Conservation (phyloP, 179 eudicot species). For the Beta lomatogona region DNA sequence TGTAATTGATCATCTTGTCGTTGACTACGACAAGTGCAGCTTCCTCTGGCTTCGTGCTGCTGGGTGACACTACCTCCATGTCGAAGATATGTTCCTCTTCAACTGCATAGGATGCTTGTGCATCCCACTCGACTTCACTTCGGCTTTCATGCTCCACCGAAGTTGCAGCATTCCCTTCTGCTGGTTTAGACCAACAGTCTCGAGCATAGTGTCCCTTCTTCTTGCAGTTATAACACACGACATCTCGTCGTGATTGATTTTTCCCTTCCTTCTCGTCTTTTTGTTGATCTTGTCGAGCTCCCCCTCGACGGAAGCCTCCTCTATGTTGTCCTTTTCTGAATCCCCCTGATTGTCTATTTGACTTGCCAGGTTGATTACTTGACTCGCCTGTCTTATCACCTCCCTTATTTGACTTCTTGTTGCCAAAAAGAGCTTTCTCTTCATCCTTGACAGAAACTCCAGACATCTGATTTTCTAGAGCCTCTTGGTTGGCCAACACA, state of each 20-base stretch:
- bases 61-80: not conserved
- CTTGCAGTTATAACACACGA: slow-evolving; percentile 1
- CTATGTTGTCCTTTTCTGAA: not conserved
- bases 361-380: not conserved
- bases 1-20: slow-evolving; percentile 17
- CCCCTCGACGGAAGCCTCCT: not conserved
- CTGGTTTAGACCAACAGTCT: not conserved
- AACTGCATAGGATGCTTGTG: slow-evolving; percentile 9
- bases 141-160: not conserved
- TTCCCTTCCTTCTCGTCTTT: not conserved
- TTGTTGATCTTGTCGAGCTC: slow-evolving; percentile 8
- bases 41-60: not conserved
- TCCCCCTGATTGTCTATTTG: not conserved
- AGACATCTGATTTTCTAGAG: slow-evolving; percentile 17
- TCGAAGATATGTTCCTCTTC: not conserved
- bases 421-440: not conserved
- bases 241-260: not conserved
- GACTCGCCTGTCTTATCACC: not conserved
- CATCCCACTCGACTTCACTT: slow-evolving; percentile 14
- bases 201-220: slow-evolving; percentile 20
- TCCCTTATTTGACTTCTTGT: not conserved
- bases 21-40: not conserved
- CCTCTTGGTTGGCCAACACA: slow-evolving; percentile 2
- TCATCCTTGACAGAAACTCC: slow-evolving; percentile 3
- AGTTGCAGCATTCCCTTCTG: not conserved